Evolutionary conservation across 352 stramenopile species (phyloP).

Genomic region (Lagenidium giganteum): DNA sequence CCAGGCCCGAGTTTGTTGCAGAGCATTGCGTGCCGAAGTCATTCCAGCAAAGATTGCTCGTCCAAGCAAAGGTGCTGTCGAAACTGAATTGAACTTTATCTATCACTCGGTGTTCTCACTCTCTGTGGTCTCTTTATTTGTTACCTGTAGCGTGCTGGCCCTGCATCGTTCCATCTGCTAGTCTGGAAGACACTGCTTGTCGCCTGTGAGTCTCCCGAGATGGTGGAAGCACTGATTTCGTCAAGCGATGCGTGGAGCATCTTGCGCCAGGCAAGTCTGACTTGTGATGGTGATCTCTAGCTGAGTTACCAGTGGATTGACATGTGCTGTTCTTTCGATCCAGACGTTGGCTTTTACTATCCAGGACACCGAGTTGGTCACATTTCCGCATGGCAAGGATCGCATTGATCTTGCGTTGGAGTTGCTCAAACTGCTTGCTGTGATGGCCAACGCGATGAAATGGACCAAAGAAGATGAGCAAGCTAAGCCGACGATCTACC

Average conservation of each 20-base stretch:
- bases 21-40: slow-evolving; percentile 18
- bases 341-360: no score
- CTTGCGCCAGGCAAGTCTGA: no score
- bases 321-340: no score
- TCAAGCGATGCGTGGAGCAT: slow-evolving; percentile 35
- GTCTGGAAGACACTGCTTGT: slow-evolving; percentile 60
- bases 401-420: slow-evolving; percentile 36
- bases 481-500: slow-evolving; percentile 19
- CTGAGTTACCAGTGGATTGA: no score
- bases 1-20: slow-evolving; percentile 44
- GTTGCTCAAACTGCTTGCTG: slow-evolving; percentile 48
- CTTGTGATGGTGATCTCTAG: no score
- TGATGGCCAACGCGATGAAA: slow-evolving; percentile 50
- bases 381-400: slow-evolving; percentile 12
- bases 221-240: slow-evolving; percentile 19
- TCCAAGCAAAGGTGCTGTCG: slow-evolving; percentile 17
- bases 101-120: no score
- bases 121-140: not conserved
- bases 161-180: slow-evolving; percentile 38
- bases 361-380: no score
- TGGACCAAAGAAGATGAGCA: slow-evolving; percentile 32
- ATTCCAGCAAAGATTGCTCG: slow-evolving; percentile 22
- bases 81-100: no score
- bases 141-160: slow-evolving; percentile 11
- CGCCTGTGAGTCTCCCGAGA: slow-evolving; percentile 30